These are phyloP conservation scores for Jasminum sambac DNA, from an alignment of 257 asterid genomes.

Conservation along the genomic window DNA sequence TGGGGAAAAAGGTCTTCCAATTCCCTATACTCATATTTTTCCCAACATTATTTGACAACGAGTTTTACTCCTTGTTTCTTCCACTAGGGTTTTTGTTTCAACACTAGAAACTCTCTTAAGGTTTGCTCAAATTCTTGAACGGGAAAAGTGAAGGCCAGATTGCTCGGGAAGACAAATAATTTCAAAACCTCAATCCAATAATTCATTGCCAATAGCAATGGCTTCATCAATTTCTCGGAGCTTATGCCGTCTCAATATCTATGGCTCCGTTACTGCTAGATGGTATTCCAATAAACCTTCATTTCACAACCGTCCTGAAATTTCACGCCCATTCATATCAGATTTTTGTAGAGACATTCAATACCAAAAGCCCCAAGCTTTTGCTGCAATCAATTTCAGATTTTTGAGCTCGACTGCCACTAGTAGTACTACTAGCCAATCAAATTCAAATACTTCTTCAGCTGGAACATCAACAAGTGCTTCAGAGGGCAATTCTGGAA, in stretches of 20 bases:
- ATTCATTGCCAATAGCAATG: conserved; percentile 26
- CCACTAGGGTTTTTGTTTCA: no score
- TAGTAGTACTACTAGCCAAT: conserved; percentile 30
- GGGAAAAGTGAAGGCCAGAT: no score
- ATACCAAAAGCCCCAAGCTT: conserved; percentile 22
- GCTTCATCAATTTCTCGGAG: conserved; percentile 37
- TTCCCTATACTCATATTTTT: no score
- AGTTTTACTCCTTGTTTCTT: no score
- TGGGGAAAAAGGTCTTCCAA: no score
- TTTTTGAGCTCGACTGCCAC: conserved; percentile 40
- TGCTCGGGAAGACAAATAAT: neutral
- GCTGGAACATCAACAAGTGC: conserved; percentile 37
- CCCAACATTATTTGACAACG: no score
- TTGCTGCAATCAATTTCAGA: conserved; percentile 27
- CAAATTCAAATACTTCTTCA: conserved; percentile 32
- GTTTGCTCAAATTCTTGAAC: no score
- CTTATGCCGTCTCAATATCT: conserved; percentile 29
- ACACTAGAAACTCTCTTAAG: no score
- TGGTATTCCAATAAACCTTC: conserved; percentile 12
- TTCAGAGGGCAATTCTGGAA: conserved; percentile 45
- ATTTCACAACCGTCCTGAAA: conserved; percentile 19
- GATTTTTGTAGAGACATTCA: conserved; percentile 16
- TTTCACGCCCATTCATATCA: conserved; percentile 21
- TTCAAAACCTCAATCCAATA: conserved; percentile 15
- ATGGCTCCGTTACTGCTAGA: conserved; percentile 26